These are phyloP conservation scores for Aspergillus olivimuriae DNA, from an alignment of 495 filamentous ascomycete species.

Conservation along the genomic window DNA sequence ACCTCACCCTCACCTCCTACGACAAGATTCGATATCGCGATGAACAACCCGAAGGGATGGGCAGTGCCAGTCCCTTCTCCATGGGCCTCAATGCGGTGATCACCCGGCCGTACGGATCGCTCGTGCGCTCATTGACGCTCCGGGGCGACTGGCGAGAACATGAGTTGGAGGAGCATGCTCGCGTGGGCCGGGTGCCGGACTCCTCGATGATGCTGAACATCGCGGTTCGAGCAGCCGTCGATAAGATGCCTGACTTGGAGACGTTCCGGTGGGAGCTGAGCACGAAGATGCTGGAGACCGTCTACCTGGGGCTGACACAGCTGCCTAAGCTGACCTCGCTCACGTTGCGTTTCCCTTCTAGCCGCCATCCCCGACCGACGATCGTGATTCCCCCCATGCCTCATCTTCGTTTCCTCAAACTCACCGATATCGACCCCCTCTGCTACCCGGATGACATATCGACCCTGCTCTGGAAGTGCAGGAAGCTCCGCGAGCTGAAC, in stretches of 20 bases:
- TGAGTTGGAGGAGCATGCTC: conserved; percentile 51
- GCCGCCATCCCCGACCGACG: conserved; percentile 52
- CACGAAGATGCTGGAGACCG: conserved; percentile 54
- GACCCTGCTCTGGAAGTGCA: conserved; percentile 44
- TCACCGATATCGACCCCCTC: conserved; percentile 56
- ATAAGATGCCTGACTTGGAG: conserved; percentile 50
- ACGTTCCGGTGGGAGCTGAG: conserved; percentile 58
- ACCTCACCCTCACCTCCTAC: conserved; percentile 53
- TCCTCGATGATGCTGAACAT: conserved; percentile 60
- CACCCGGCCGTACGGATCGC: conserved; percentile 44
- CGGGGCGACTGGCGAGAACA: conserved; percentile 54
- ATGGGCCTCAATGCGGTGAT: conserved; percentile 58
- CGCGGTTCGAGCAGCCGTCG: conserved; percentile 50
- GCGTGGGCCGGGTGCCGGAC: conserved; percentile 53
- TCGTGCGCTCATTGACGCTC: conserved; percentile 48
- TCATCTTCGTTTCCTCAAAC: conserved; percentile 44
- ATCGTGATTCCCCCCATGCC: conserved; percentile 52
- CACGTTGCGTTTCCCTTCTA: conserved; percentile 49
- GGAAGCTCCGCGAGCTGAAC: conserved; percentile 47
- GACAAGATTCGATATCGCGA: conserved; percentile 53
- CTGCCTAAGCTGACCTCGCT: conserved; percentile 46
- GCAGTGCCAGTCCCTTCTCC: conserved; percentile 54
- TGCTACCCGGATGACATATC: conserved; percentile 62
- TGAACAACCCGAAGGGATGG: conserved; percentile 54
- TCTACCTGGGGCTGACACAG: conserved; percentile 49